A percentile compares a stretch with the other conserved stretches of the same genome.
Evolutionary conservation across 2,329 filamentous ascomycete genomes (phyloP).

Genomic region (Colletotrichum brevisporum): DNA sequence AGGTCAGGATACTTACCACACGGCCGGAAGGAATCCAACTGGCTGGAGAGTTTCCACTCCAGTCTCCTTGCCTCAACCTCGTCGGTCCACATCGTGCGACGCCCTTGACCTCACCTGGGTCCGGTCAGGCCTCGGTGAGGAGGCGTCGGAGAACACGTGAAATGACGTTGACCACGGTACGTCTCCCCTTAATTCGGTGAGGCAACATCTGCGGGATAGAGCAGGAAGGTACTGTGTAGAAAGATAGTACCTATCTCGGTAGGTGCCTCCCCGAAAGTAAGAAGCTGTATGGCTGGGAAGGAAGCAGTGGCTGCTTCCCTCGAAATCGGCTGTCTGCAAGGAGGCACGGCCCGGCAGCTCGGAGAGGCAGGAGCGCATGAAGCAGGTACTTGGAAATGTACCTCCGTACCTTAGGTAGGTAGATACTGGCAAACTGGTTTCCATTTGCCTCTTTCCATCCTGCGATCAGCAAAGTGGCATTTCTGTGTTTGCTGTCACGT

Average conservation of each 20-base stretch:
- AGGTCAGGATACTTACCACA: background rate
- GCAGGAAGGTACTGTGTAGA: too few species aligned
- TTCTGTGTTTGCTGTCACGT: slow-evolving; percentile 1
- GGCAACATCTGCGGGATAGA: background rate
- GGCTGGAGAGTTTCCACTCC: background rate
- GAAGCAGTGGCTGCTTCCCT: background rate
- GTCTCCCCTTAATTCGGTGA: slow-evolving; percentile 32
- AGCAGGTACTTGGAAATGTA: background rate
- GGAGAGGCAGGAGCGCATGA: background rate
- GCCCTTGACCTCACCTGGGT: background rate
- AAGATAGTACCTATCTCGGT: too few species aligned
- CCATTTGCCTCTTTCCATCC: background rate
- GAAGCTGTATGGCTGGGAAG: background rate
- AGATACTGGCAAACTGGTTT: background rate
- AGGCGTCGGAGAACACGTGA: background rate
- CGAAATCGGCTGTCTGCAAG: slow-evolving; percentile 15
- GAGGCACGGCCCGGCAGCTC: slow-evolving; percentile 25
- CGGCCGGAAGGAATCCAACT: background rate
- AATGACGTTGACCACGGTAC: slow-evolving; percentile 9
- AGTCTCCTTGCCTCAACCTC: too few species aligned
- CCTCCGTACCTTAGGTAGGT: background rate
- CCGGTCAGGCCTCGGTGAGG: slow-evolving; percentile 32
- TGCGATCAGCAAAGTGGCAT: background rate
- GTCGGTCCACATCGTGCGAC: too few species aligned
- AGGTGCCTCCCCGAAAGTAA: background rate